These are phyloP conservation scores for Aspergillus niger DNA, from an alignment of 2,329 filamentous ascomycete species.

Conservation along the genomic window DNA sequence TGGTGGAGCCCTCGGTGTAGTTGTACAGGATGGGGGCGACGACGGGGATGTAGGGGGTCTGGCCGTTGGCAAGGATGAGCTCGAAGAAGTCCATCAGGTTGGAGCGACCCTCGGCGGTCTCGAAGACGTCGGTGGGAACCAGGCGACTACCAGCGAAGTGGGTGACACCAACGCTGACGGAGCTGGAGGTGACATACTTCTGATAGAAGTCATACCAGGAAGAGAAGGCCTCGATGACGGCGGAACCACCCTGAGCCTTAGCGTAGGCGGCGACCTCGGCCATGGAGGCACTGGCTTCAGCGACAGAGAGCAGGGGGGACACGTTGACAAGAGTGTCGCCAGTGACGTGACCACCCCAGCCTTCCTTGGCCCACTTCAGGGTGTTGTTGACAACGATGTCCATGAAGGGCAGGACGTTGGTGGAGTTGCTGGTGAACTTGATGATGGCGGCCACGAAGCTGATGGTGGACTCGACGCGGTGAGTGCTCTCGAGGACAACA, in stretches of 20 bases:
- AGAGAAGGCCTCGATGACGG: constrained; percentile 18
- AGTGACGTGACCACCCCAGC: constrained; percentile 27
- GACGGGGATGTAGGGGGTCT: constrained; percentile 21
- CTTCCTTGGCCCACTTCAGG: constrained; percentile 23
- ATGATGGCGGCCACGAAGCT: constrained; percentile 16
- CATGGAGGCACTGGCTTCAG: constrained; percentile 18
- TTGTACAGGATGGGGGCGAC: constrained; percentile 22
- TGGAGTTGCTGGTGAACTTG: constrained; percentile 20
- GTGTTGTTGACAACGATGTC: constrained; percentile 26
- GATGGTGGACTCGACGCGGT: constrained; percentile 17
- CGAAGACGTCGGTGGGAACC: constrained; percentile 20
- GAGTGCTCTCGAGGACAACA: constrained; percentile 20
- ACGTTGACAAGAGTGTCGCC: constrained; percentile 22
- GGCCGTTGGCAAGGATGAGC: constrained; percentile 10
- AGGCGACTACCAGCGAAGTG: constrained; percentile 23
- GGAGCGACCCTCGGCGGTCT: constrained; percentile 16
- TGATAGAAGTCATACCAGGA: constrained; percentile 24
- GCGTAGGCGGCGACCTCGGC: constrained; percentile 16
- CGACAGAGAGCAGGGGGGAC: constrained; percentile 16
- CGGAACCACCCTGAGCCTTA: constrained; percentile 16
- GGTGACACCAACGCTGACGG: constrained; percentile 21
- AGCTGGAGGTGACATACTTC: constrained; percentile 19
- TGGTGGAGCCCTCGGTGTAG: constrained; percentile 21
- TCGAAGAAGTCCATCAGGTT: constrained; percentile 19
- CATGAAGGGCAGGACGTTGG: constrained; percentile 24